Percentiles rank a stretch among this genome's conserved stretches.
Conservation (phyloP, 257 asterid genomes). For the Lycium barbarum region DNA sequence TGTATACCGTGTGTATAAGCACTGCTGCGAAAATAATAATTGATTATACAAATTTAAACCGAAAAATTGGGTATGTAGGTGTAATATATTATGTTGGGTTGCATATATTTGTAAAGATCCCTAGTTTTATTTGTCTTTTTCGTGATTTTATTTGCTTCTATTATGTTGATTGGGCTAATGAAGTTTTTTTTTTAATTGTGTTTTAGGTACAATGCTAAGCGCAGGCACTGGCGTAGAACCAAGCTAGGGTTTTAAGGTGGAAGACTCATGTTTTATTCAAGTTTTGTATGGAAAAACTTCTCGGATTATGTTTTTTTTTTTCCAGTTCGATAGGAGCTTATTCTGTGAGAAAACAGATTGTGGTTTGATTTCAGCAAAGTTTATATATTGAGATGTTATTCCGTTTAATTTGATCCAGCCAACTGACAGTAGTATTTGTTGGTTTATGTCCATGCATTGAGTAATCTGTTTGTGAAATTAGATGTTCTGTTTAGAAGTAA, state of each 20-base stretch:
- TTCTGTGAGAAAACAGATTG: neutral
- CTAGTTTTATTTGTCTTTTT: neutral
- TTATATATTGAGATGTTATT: constrained; percentile 15
- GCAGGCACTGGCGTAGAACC: constrained; percentile 45
- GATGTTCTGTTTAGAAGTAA: no score
- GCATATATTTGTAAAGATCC: no score
- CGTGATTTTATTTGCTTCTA: no score
- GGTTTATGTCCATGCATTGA: no score
- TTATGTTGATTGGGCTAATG: no score
- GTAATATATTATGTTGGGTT: no score
- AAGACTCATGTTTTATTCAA: neutral
- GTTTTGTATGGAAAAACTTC: neutral
- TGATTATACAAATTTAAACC: no score
- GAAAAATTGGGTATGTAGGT: no score
- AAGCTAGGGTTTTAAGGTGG: constrained; percentile 40
- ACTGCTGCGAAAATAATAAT: no score
- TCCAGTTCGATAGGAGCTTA: neutral
- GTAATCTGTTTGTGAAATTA: no score
- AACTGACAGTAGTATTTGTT: no score
- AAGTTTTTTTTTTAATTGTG: neutral
- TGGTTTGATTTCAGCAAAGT: neutral
- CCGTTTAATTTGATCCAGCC: neutral
- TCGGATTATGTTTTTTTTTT: neutral
- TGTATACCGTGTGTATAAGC: no score
- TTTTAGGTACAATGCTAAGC: constrained; percentile 38